Evolutionary conservation across 768 basidiomycete genomes (phyloP).

Genomic region (Pleurotus salmoneostramineus): DNA sequence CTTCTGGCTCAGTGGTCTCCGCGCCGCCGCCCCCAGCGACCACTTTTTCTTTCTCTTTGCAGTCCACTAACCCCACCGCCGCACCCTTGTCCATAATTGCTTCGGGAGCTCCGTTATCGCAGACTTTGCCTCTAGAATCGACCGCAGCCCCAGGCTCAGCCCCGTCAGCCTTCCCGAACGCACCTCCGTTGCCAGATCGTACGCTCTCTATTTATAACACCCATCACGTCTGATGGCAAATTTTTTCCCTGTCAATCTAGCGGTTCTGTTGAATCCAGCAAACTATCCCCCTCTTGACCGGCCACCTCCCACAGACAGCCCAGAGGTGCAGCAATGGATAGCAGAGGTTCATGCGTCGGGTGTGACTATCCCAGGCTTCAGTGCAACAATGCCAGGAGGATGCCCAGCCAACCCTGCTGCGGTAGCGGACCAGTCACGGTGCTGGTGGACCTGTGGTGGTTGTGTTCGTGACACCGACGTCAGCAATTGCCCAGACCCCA

Average conservation of each 20-base stretch:
- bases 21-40: slow-evolving; percentile 23
- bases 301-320: slow-evolving; percentile 54
- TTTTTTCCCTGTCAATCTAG: slow-evolving; percentile 22
- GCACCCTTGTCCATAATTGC: slow-evolving; percentile 50
- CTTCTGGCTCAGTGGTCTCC: slow-evolving; percentile 15
- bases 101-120: slow-evolving; percentile 33
- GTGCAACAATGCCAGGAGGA: slow-evolving; percentile 40
- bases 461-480: slow-evolving; percentile 70
- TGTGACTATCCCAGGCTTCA: slow-evolving; percentile 52
- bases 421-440: slow-evolving; percentile 50
- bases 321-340: slow-evolving; percentile 71
- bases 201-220: slow-evolving; percentile 13
- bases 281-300: slow-evolving; percentile 69
- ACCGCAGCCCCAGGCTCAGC: slow-evolving; percentile 46
- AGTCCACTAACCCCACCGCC: slow-evolving; percentile 57
- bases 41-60: slow-evolving; percentile 38
- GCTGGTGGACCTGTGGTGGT: slow-evolving; percentile 83
- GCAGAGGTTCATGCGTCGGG: slow-evolving; percentile 53
- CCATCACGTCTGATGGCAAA: neutral
- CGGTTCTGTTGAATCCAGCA: slow-evolving; percentile 37
- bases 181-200: slow-evolving; percentile 61
- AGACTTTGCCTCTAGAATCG: slow-evolving; percentile 41
- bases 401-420: slow-evolving; percentile 56
- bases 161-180: slow-evolving; percentile 48
- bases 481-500: slow-evolving; percentile 65